These are phyloP conservation scores for Chlorella sp. DNA, from an alignment of 139 green algal species.

Conservation along the genomic window DNA sequence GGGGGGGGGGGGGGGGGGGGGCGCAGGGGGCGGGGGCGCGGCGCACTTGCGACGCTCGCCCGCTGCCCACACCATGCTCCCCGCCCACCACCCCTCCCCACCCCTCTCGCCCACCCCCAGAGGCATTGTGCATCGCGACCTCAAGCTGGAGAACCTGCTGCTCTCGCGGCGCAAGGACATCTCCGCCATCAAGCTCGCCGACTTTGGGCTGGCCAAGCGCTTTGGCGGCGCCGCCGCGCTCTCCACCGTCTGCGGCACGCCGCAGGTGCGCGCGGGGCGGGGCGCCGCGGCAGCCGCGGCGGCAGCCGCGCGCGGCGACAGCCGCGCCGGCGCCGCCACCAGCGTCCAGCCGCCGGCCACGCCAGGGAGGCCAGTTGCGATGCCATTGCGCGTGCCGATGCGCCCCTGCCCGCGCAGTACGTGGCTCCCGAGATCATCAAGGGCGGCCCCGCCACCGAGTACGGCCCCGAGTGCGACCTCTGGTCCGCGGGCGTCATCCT, in stretches of 20 bases:
- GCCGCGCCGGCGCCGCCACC: too few relatives aligned
- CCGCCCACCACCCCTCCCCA: background rate
- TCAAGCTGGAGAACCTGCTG: conserved; percentile 97
- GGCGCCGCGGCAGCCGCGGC: too few relatives aligned
- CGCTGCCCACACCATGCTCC: too few relatives aligned
- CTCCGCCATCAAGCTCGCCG: conserved; percentile 65
- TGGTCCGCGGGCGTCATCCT: conserved; percentile 78
- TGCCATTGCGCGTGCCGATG: too few relatives aligned
- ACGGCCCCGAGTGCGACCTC: conserved; percentile 65
- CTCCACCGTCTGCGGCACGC: conserved; percentile 88
- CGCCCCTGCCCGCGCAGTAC: too few relatives aligned
- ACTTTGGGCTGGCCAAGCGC: conserved; percentile 92
- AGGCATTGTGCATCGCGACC: conserved; percentile 80
- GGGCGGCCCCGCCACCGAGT: conserved; percentile 18
- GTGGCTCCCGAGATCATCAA: conserved; percentile 93
- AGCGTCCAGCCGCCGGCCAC: too few relatives aligned
- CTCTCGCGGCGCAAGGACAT: conserved; percentile 72
- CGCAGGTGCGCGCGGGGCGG: too few relatives aligned
- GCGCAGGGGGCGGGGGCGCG: too few relatives aligned
- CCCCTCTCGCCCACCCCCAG: conserved; percentile 32
- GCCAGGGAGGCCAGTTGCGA: too few relatives aligned
- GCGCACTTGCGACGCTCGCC: too few relatives aligned
- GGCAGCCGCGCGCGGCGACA: too few relatives aligned
- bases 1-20: too few relatives aligned
- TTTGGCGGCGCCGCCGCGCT: conserved; percentile 48